Base-by-base conservation (phyloP, 2,329 filamentous ascomycete genomes). In the Pyricularia pennisetigena region DNA sequence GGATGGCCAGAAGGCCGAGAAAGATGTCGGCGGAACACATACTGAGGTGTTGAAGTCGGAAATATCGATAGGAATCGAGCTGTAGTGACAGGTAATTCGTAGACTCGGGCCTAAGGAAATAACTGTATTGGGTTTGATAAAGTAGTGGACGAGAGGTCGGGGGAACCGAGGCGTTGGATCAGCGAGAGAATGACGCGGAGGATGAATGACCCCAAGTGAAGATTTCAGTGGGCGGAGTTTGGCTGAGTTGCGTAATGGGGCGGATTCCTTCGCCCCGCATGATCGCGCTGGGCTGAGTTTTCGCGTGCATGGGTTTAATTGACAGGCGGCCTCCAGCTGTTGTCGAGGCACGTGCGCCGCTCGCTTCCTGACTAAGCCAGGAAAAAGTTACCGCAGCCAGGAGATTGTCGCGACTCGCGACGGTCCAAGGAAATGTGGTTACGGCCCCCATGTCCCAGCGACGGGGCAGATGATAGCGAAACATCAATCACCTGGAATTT, bases 11-110 rank as follows among this genome's bases (percentile, higher is more conserved):
- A 57, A 89, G 74, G 76, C 83, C 86, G 71, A 90, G 85, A 75
- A 90, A 89, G 73, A 87, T 78, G 76, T 90, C 87, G 67, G 82
- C 74, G 68, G 82, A 80, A 77, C 86, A 88, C 86, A 89, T 89
- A 66, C 72, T 75, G 69, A 54, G 32, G 26, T 41, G 57, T 69
- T 26, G 6, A 16, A 10, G 24, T 62, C 14, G 10, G 6, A 14
- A 49, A 4, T 16, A 28, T 62, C 59, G 14, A 28, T 20, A 16
- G 9, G 3, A 8, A 16, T 16, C 14, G 7, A 62, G 7, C 10
- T 26, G 12, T 20, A 16, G 24, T 62, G 9, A 16, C 5, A 16
- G 24, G 24, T 5, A 49, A 6, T 29, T 62, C 59, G 9, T 4
- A 28, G 26, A 12, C 8, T 4, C 24, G 14, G 24, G 24, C 9